Evolutionary conservation across 768 basidiomycete species (phyloP), one percentile per base, ranked within the genome.

Genomic region (Phaffia australis): DNA sequence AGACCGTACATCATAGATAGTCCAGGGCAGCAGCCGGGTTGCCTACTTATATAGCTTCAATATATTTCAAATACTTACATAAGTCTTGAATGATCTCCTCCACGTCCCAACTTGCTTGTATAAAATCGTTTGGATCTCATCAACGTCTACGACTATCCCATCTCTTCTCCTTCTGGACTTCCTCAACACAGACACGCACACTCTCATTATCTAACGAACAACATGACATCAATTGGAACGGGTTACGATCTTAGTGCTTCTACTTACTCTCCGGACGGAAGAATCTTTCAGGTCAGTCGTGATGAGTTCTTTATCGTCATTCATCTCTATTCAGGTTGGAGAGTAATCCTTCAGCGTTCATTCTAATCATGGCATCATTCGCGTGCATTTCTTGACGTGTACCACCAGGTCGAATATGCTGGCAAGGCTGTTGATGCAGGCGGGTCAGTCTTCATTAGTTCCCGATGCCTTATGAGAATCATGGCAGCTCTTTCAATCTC

Each of bases 381-480:
- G 23, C 25, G 16, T 48, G 21, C 15, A 25, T 25, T 14, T 9
- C 35, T 16, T 23, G 46, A 16, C 47, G 16, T 1, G 15, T 25
- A 25, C 16, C 7, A 8, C 0, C 71, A 94, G 91, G 87, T 98
- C 76, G 94, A 98, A 79, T 98, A 98, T 73, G 95, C 95, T 63
- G 87, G 85, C 79, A 98, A 99, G 78, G 94, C 95, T 16, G 95
- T 98, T 69, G 95, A 99, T 79, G 94, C 95, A 79, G 90, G 94
- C 50, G 95, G 95, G 88, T 92, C 76, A 69, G 82, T 73, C 1
- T 15, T n/a, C 19, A n/a, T 35, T 6, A 5, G 11, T 9, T 42
- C 47, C 27, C 42, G 57, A 54, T 25, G 19, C 23, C 1, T 25
- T n/a, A n/a, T n/a, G n/a, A n/a, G n/a, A n/a, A 29, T 47, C 42